phyloP scores from a whole-genome alignment of 1,284 basidiomycete genomes.

The Albatrellus sp. region DNA sequence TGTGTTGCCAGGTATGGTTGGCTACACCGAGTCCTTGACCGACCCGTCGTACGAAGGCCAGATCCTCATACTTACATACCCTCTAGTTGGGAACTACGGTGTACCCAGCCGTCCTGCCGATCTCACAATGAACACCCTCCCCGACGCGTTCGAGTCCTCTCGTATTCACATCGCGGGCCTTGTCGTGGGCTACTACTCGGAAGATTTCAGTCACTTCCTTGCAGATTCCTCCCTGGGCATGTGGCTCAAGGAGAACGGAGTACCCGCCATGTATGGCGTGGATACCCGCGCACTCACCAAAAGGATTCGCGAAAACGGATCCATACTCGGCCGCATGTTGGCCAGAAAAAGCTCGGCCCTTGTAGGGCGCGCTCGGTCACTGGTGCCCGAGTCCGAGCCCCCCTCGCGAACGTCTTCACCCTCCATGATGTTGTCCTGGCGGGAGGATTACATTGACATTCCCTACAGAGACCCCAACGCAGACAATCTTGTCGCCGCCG shows the following conservation, averaged over 20 bases:
- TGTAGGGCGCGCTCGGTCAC: slow-evolving; percentile 19
- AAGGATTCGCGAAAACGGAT: slow-evolving; percentile 89
- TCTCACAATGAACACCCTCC: slow-evolving; percentile 43
- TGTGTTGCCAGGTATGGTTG: slow-evolving; percentile 78
- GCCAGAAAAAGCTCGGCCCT: slow-evolving; percentile 39
- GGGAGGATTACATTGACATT: slow-evolving; percentile 70
- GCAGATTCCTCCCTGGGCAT: slow-evolving; percentile 79
- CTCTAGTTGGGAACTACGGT: slow-evolving; percentile 96
- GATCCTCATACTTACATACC: slow-evolving; percentile 96
- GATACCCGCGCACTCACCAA: slow-evolving; percentile 97
- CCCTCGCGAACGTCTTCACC: slow-evolving; percentile 43
- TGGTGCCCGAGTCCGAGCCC: slow-evolving; percentile 24
- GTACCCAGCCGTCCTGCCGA: slow-evolving; percentile 70
- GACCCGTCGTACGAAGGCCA: slow-evolving; percentile 99
- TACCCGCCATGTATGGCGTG: slow-evolving; percentile 93
- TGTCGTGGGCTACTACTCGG: slow-evolving; percentile 89
- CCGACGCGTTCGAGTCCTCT: slow-evolving; percentile 84
- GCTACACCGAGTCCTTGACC: slow-evolving; percentile 96
- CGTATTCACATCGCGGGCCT: slow-evolving; percentile 90
- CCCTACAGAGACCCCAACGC: slow-evolving; percentile 86
- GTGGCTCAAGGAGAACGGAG: slow-evolving; percentile 92
- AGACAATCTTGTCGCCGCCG: slow-evolving; percentile 83
- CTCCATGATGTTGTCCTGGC: slow-evolving; percentile 48
- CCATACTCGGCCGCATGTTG: slow-evolving; percentile 80
- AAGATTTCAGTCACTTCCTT: slow-evolving; percentile 92